Percentiles rank a stretch among this genome's conserved stretches.
Evolutionary conservation across 1,284 basidiomycete species (phyloP).

Genomic region (Fomitopsis pinicola): DNA sequence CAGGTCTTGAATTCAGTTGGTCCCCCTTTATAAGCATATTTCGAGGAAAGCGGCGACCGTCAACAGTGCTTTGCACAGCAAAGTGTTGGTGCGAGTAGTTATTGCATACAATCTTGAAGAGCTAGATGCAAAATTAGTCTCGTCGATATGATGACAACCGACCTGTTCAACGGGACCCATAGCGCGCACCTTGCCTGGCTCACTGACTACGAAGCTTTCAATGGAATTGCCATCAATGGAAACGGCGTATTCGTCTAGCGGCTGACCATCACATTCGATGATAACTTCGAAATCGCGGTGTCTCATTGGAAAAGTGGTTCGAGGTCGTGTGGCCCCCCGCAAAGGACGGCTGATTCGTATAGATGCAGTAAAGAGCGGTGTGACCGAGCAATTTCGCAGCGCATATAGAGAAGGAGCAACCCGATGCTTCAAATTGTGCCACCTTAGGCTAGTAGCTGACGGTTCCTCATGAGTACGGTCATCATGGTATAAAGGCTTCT

Average conservation of each 20-base stretch:
- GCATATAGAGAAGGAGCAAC: background rate
- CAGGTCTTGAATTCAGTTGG: background rate
- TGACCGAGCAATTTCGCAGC: background rate
- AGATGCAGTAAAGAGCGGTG: background rate
- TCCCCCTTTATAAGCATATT: background rate
- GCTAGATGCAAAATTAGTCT: background rate
- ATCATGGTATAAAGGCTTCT: too few relatives aligned
- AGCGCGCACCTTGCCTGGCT: conserved; percentile 3
- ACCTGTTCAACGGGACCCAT: too few relatives aligned
- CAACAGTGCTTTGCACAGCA: background rate
- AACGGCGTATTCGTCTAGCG: conserved; percentile 4
- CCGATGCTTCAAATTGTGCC: too few relatives aligned
- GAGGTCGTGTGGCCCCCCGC: too few relatives aligned
- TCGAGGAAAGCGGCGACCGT: background rate
- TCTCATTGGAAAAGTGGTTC: background rate
- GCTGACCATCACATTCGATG: conserved; percentile 6
- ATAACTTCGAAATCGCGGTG: background rate
- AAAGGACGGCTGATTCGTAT: background rate
- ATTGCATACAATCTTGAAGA: background rate
- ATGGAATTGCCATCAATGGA: background rate
- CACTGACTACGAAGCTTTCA: background rate
- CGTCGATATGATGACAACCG: background rate
- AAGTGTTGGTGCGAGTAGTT: background rate
- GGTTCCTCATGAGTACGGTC: too few relatives aligned
- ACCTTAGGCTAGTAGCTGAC: too few relatives aligned